These are phyloP conservation scores for Pinus albicaulis DNA, from an alignment of 75 land plant genomes.

Conservation along the genomic window DNA sequence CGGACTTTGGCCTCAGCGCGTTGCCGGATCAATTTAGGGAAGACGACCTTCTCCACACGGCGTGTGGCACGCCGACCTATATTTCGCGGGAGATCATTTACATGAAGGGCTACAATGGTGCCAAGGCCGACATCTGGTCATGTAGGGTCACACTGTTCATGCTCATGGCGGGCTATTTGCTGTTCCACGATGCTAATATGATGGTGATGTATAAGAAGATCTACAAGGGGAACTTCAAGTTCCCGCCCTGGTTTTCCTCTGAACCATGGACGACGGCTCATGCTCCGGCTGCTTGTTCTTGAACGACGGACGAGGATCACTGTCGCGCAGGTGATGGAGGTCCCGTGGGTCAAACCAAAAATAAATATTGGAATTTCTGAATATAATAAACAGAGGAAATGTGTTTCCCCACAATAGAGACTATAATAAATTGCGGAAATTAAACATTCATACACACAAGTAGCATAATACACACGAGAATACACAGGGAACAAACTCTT, in stretches of 20 bases:
- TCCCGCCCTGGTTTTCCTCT: slow-evolving; percentile 45
- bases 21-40: slow-evolving; percentile 40
- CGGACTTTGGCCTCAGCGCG: slow-evolving; percentile 63
- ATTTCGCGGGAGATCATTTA: slow-evolving; percentile 65
- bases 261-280: slow-evolving; percentile 26
- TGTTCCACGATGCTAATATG: slow-evolving; percentile 2
- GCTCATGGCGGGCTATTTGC: slow-evolving; percentile 25
- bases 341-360: too few species aligned
- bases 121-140: slow-evolving; percentile 53
- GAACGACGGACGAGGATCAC: slow-evolving; percentile 37
- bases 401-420: too few species aligned
- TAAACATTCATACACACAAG: too few species aligned
- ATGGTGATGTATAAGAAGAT: slow-evolving; percentile 21
- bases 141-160: slow-evolving; percentile 39
- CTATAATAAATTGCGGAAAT: too few species aligned
- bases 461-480: too few species aligned
- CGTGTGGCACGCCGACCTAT: slow-evolving; percentile 67
- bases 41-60: slow-evolving; percentile 63
- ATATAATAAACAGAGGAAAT: too few species aligned
- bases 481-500: too few species aligned
- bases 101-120: slow-evolving; percentile 46
- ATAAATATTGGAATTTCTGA: too few species aligned
- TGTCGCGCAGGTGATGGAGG: slow-evolving; percentile 12
- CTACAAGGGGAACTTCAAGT: slow-evolving; percentile 35
- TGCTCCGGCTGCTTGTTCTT: slow-evolving; percentile 26